phyloP scores from a whole-genome alignment of 2,329 filamentous ascomycete species.

The Aspergillus brasiliensis region DNA sequence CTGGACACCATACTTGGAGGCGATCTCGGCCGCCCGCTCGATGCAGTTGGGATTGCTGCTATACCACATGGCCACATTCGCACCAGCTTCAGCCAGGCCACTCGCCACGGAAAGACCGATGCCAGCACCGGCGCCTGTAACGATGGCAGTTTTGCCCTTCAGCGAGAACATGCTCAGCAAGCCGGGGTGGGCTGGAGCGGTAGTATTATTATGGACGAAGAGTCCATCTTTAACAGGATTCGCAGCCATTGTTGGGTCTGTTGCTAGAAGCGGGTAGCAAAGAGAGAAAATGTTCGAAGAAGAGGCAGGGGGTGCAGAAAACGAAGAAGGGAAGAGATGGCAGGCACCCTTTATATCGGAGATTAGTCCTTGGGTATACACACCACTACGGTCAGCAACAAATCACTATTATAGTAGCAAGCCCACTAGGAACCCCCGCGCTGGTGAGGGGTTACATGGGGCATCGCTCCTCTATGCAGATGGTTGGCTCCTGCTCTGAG shows the following conservation, averaged over 20 bases:
- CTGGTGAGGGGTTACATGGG: neutral
- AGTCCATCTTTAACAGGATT: conserved; percentile 45
- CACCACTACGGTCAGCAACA: neutral
- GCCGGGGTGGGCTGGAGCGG: conserved; percentile 46
- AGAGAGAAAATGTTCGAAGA: neutral
- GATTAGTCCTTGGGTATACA: neutral
- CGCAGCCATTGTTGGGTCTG: conserved; percentile 33
- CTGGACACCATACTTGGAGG: conserved; percentile 67
- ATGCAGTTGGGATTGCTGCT: conserved; percentile 68
- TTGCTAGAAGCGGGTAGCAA: neutral
- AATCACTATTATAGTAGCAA: neutral
- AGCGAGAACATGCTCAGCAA: conserved; percentile 69
- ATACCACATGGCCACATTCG: conserved; percentile 73
- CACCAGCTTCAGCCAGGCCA: conserved; percentile 68
- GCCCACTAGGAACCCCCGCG: neutral
- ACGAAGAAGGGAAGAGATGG: neutral
- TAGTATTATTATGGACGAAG: conserved; percentile 62
- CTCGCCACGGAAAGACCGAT: conserved; percentile 68
- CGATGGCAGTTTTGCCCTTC: conserved; percentile 69
- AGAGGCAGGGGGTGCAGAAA: neutral
- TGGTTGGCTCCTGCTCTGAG: neutral
- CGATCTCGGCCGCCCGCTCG: conserved; percentile 64
- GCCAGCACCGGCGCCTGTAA: conserved; percentile 69
- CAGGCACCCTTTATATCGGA: neutral
- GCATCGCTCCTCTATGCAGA: neutral